Evolutionary conservation across 352 stramenopile species (phyloP).

Genomic region (Phytophthora sp.): DNA sequence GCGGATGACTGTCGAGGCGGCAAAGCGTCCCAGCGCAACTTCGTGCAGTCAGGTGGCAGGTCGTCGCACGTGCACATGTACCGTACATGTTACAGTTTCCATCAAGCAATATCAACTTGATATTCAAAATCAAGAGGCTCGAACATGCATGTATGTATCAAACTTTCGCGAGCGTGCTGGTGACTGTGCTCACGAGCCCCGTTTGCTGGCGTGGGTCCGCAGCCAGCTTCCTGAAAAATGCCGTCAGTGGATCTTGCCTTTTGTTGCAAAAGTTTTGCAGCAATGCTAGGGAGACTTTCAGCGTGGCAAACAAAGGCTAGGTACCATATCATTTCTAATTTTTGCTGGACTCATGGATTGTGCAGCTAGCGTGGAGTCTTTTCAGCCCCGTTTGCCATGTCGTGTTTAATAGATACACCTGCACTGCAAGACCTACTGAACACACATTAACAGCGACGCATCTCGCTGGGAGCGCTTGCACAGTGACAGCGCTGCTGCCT

Average conservation of each 20-base stretch:
- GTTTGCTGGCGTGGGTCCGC: slow-evolving; percentile 6
- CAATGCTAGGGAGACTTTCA: background rate
- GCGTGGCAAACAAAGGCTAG: slow-evolving; percentile 2
- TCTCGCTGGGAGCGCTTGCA: too few relatives aligned
- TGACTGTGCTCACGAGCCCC: too few relatives aligned
- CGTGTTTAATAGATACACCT: background rate
- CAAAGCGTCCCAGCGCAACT: slow-evolving; percentile 2
- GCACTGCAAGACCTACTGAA: background rate
- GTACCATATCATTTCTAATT: slow-evolving; percentile 23
- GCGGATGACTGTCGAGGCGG: background rate
- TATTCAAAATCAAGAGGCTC: too few relatives aligned
- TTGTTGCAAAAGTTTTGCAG: too few relatives aligned
- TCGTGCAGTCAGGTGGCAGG: too few relatives aligned
- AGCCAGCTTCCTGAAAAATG: slow-evolving; percentile 3
- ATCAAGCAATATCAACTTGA: too few relatives aligned
- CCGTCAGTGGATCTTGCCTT: background rate
- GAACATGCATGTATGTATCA: too few relatives aligned
- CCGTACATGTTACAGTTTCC: too few relatives aligned
- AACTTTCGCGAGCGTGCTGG: too few relatives aligned
- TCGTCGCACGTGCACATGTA: too few relatives aligned
- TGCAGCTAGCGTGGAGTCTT: slow-evolving; percentile 7
- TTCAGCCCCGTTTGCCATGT: slow-evolving; percentile 5
- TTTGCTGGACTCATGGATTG: slow-evolving; percentile 16
- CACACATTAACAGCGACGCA: too few relatives aligned
- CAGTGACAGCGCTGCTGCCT: too few relatives aligned